A percentile compares a stretch with the other conserved stretches of the same genome.
These are phyloP conservation scores for Candida orba DNA, from an alignment of 805 yeast species.

Conservation along the genomic window DNA sequence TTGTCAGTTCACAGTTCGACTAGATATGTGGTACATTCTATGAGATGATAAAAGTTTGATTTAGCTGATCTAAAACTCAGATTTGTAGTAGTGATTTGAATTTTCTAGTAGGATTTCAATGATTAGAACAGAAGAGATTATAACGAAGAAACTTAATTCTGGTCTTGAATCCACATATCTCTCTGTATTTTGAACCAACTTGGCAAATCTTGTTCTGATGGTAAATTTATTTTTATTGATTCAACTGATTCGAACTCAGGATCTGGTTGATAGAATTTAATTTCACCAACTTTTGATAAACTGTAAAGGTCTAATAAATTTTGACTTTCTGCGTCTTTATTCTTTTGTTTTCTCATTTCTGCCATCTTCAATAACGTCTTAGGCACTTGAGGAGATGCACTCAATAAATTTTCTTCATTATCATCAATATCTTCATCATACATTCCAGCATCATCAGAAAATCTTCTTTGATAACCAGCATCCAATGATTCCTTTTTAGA, in stretches of 20 bases:
- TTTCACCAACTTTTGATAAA: slow-evolving; percentile 5
- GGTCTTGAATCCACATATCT: slow-evolving; percentile 53
- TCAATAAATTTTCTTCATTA: slow-evolving; percentile 27
- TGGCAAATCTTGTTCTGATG: slow-evolving; percentile 60
- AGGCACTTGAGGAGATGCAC: slow-evolving; percentile 67
- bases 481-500: slow-evolving; percentile 21
- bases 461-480: slow-evolving; percentile 11
- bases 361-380: slow-evolving; percentile 48
- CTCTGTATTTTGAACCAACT: slow-evolving; percentile 65
- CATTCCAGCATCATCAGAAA: slow-evolving; percentile 7
- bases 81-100: too few species aligned
- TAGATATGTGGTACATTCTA: too few species aligned
- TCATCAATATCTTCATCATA: slow-evolving; percentile 12
- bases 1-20: neutral
- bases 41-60: too few species aligned
- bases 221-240: slow-evolving; percentile 29
- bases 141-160: neutral
- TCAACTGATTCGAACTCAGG: slow-evolving; percentile 15
- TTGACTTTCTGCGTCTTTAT: slow-evolving; percentile 3
- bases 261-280: slow-evolving; percentile 16
- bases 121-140: too few species aligned
- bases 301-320: slow-evolving; percentile 4
- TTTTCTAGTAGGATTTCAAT: too few species aligned
- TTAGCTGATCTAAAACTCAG: too few species aligned
- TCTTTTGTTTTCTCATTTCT: slow-evolving; percentile 34